Evolutionary conservation across 2,329 filamentous ascomycete genomes (phyloP), one percentile per base, ranked within the genome.

Genomic region (Colletotrichum sansevieriae): DNA sequence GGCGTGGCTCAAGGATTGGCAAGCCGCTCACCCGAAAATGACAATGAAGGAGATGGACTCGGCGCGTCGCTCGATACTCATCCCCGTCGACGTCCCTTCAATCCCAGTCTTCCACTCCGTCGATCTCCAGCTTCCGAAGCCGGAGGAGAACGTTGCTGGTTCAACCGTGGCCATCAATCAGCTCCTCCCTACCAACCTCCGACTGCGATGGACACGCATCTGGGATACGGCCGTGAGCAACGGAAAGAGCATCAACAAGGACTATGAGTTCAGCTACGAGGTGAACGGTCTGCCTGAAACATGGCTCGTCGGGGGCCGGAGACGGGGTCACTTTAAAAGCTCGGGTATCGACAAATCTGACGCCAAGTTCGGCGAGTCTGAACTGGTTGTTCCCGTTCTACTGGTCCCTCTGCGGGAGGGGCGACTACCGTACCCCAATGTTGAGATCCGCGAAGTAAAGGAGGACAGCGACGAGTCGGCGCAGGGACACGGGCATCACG

Each of bases 31-130:
- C 57, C 75, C 78, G 1, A 75, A 65, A 3, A 68, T 85, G 1
- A 20, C 51, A 2, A 70, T 83, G 0, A 71, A 70, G 5, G 74
- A 82, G 46, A 75, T 78, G 29, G 57, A 73, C 8, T 77, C 74
- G 11, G 43, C 65, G 5, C 61, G 79, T 22, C 86, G 86, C 20
- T 90, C 89, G 12, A 95, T 99, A 73, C 84, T 92, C 35, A 97
- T 99, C 61, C 93, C 95, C 0, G 95, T 99, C 13, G 94, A 97
- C 67, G 89, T 99, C 1, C 95, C 95, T 0, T 90, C 91, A 1
- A 85, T 97, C 2, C 89, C 93, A 55, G 88, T 97, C 20, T 88
- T 98, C 0, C 92, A 97, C 78, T 97, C 92, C 0, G 91, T 92
- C 3, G 89, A 92, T 60, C 85, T 95, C 33, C 80, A 83, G 66